Base-by-base conservation (phyloP, 164 flowering plant genomes). In the Kalanchoe fedtschenkoi region DNA sequence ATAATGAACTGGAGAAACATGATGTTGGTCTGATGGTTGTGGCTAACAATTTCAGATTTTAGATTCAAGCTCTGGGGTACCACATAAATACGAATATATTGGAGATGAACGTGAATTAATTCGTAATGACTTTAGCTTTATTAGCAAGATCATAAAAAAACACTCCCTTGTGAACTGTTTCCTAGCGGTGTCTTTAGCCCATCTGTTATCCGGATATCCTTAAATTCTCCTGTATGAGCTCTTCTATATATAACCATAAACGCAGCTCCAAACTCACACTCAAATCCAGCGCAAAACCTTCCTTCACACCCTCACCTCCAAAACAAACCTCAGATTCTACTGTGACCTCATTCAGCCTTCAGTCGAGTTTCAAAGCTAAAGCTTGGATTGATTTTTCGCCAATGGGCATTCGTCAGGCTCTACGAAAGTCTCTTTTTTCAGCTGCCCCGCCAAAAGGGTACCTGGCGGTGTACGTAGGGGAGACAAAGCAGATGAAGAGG, bases 391-490 rank as follows among this genome's bases (percentile, higher is more conserved):
- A 58, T 17, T 10, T 34, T 34, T 34, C 3, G 10, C 6, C 16
- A n/a, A 72, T 35, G 46, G 69, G 65, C 16, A 29, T 70, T 29
- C 66, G 61, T 32, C 64, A 64, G 14, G 43, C 60, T 30, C 39
- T 69, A 2, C 58, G 46, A 6, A 35, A 44, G 7, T 64, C 68
- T 42, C 32, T 51, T 64, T 44, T 34, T 34, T 37, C 66, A 42
- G 47, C 38, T 15, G 63, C 60, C 7, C 53, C 64, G 11, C 81
- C 78, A 19, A 72, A 71, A 58, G 81, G 81, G 26, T 64, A 68
- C 55, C 34, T 71, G 15, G 68, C 70, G 34, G 79, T 78, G 32
- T 75, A 75, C 43, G 79, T 75, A 15, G 81, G 79, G 51, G 78
- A 75, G 61, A 22, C 17, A n/a, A n/a, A n/a, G 17, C 30, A 71